Evolutionary conservation across 1,284 basidiomycete genomes (phyloP).

Genomic region (Volvariella volvacea): DNA sequence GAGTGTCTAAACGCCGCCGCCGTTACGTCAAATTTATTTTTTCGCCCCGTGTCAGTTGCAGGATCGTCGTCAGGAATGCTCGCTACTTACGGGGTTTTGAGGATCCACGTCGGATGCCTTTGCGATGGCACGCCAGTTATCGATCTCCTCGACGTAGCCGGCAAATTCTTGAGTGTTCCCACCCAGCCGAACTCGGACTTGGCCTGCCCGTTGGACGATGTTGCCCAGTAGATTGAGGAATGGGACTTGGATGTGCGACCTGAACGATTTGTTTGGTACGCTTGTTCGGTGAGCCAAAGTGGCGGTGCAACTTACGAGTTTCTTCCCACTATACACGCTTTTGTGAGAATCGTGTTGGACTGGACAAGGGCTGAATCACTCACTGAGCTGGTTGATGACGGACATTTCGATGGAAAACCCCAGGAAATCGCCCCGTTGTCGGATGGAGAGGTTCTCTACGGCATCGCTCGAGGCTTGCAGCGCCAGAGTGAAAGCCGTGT

Average conservation of each 20-base stretch:
- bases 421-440: slow-evolving; percentile 53
- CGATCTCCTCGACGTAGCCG: slow-evolving; percentile 36
- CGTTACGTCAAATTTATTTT: no score
- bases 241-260: slow-evolving; percentile 48
- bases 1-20: slow-evolving; percentile 29
- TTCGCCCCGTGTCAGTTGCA: no score
- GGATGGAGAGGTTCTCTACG: slow-evolving; percentile 37
- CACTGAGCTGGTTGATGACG: slow-evolving; percentile 56
- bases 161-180: slow-evolving; percentile 72
- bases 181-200: slow-evolving; percentile 59
- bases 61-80: no score
- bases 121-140: slow-evolving; percentile 34
- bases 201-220: slow-evolving; percentile 52
- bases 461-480: slow-evolving; percentile 33
- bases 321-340: slow-evolving; percentile 38
- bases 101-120: slow-evolving; percentile 29
- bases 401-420: slow-evolving; percentile 74
- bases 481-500: slow-evolving; percentile 30
- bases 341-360: slow-evolving; percentile 4
- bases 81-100: background rate
- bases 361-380: slow-evolving; percentile 19
- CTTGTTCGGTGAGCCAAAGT: no score
- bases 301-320: slow-evolving; percentile 42
- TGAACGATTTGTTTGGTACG: no score
- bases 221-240: slow-evolving; percentile 75